Evolutionary conservation across 305 asterid genomes (phyloP), one percentile per base, ranked within the genome.

Genomic region (Fraxinus velutina): DNA sequence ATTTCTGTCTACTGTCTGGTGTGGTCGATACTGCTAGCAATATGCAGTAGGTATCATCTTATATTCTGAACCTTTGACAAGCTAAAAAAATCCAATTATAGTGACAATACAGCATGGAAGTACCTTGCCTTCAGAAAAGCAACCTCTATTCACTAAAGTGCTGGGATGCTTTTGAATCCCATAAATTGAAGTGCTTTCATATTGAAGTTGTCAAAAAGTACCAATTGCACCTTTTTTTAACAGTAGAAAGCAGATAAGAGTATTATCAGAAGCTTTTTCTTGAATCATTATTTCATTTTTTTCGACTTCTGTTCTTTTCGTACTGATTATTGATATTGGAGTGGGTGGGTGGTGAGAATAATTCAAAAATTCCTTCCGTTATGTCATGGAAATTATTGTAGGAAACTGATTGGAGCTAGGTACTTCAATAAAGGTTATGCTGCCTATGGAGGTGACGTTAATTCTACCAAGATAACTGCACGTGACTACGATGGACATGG

Each of bases 321-420:
- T 19, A 57, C 70, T 57, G 30, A 57, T 57, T 57, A 44, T 39
- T 39, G 12, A 39, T 39, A 39, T 19, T 60, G 21, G 62, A n/a
- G 22, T n/a, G 8, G 8, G 24, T 17, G 64, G 2, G 64, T n/a
- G 64, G 64, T 52, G 9, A 55, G 24, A 55, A 55, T 19, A 17
- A 5, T 55, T 55, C 66, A 55, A 1, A 19, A 55, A 17, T 17
- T 55, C 27, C 3, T 5, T 55, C 4, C 27, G 10, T 17, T n/a
- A 55, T 55, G 10, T 55, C 1, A 4, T 42, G 57, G 7, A n/a
- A 6, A 9, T 21, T 47, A 21, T 74, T 47, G 62, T 74, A 81
- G 84, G 62, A 81, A 81, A 17, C 81, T 81, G 36, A 76, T 81
- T 27, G 84, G 84, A 47, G 81, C 84, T 1, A 81, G 62, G 21